A percentile compares a stretch with the other conserved stretches of the same genome.
Evolutionary conservation across 2,329 filamentous ascomycete species (phyloP).

Genomic region (Talaromyces funiculosus): DNA sequence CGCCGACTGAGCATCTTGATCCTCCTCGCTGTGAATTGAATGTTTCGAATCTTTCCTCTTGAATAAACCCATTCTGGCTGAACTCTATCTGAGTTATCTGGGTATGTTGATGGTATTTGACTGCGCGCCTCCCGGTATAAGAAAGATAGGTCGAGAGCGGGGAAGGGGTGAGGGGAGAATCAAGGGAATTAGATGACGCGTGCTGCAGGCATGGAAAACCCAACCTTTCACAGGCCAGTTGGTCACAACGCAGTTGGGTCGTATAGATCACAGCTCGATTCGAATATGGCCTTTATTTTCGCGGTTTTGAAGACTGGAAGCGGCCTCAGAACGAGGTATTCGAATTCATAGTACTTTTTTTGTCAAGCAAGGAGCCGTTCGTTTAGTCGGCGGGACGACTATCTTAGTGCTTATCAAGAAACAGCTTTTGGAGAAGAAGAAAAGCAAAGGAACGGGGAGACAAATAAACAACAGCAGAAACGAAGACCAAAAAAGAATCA

Average conservation of each 20-base stretch:
- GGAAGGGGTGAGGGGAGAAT: background rate
- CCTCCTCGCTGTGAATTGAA: constrained; percentile 35
- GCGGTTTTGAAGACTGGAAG: background rate
- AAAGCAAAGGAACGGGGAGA: background rate
- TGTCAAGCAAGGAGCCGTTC: background rate
- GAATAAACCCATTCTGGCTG: constrained; percentile 40
- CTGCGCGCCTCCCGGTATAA: background rate
- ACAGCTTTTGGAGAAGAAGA: background rate
- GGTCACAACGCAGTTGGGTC: background rate
- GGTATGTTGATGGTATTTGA: background rate
- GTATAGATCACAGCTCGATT: background rate
- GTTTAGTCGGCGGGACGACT: background rate
- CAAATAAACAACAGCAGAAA: background rate
- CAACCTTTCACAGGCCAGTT: background rate
- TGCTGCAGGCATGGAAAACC: background rate
- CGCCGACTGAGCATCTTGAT: constrained; percentile 36
- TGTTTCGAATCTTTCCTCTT: constrained; percentile 43
- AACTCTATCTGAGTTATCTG: too few species aligned
- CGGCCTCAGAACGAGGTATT: background rate
- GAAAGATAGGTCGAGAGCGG: constrained; percentile 2
- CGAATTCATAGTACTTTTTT: background rate
- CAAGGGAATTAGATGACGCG: background rate
- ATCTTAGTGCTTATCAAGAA: background rate
- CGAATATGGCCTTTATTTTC: background rate
- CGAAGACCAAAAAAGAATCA: background rate